A percentile compares a stretch with the other conserved stretches of the same genome.
phyloP scores from a whole-genome alignment of 306 rosid species.

The Begonia masoniana region DNA sequence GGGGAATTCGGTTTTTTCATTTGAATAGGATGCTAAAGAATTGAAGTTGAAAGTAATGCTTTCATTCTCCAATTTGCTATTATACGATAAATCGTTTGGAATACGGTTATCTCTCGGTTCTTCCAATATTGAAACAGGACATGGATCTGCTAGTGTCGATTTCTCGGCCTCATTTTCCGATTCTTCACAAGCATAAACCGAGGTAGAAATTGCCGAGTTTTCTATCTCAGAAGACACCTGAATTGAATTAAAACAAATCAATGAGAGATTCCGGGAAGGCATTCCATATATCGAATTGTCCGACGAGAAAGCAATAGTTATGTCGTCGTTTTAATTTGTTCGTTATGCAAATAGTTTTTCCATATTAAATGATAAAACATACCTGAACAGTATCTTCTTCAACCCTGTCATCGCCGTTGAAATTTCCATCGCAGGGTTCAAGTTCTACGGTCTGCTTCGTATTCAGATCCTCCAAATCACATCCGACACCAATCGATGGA shows the following conservation, averaged over 20 bases:
- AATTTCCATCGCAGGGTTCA: neutral
- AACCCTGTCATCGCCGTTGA: conserved; percentile 13
- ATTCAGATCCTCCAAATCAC: neutral
- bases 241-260: conserved; percentile 12
- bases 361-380: conserved; percentile 4
- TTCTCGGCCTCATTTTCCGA: neutral
- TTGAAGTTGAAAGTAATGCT: conserved; percentile 17
- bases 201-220: conserved; percentile 2
- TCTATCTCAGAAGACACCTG: conserved; percentile 26
- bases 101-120: conserved; percentile 14
- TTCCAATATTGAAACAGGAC: conserved; percentile 9
- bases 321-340: too few species aligned
- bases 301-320: too few species aligned
- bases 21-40: conserved; percentile 17
- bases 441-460: neutral
- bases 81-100: conserved; percentile 10
- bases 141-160: neutral
- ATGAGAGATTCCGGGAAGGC: neutral
- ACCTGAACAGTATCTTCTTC: conserved; percentile 34
- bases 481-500: neutral
- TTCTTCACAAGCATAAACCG: neutral
- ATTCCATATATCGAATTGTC: too few species aligned
- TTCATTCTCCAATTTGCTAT: conserved; percentile 22
- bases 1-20: conserved; percentile 22
- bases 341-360: too few species aligned